Base-by-base conservation (phyloP, 805 yeast species). In the Cyberlindnera xylosilytica region DNA sequence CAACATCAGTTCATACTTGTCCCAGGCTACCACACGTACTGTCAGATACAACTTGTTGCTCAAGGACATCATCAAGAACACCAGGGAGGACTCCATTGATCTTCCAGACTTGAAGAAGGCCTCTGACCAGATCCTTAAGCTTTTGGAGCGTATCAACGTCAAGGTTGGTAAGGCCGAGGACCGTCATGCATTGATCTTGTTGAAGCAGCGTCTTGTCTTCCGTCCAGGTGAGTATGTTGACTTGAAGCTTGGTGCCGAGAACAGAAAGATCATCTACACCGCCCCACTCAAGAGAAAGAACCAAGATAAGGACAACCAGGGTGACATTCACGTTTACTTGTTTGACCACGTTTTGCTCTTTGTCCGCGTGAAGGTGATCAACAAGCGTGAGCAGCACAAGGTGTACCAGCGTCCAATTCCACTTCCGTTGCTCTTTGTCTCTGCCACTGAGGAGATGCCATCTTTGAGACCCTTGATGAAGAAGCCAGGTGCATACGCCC, bases 11-110 rank as follows among this genome's bases (percentile, higher is more conserved):
- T 93, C 98, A 0, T 93, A 89, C 57, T 72, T 93, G 50, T 87
- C 96, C 6, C 95, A 91, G 58, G 97, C 98, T 39, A 90, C 96
- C 2, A 89, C 97, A 13, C 78, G 99, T 61, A 89, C 97, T 24
- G 98, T 97, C 9, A 73, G 98, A 52, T 93, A 93, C 65, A 96
- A 95, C 50, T 68, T 93, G 38, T 71, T 93, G 44, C 71, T 91
- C 18, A 82, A 78, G 44, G 93, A 91, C 36, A 86, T 93, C 27
- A 70, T 87, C 50, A 91, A 93, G 61, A 78, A 80, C 49, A 89
- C 98, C 0, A 77, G 74, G 40, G 82, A 83, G n/a, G 85, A 79
- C 20, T 81, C 87, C 1, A 97, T 90, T 43, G 74, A 70, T 45
- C 44, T 61, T 20, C 67, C 68, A 30, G 62, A 81, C 51, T 68